These are phyloP conservation scores for Saccharomycopsis sp. DNA, from an alignment of 805 yeast genomes.

Conservation along the genomic window DNA sequence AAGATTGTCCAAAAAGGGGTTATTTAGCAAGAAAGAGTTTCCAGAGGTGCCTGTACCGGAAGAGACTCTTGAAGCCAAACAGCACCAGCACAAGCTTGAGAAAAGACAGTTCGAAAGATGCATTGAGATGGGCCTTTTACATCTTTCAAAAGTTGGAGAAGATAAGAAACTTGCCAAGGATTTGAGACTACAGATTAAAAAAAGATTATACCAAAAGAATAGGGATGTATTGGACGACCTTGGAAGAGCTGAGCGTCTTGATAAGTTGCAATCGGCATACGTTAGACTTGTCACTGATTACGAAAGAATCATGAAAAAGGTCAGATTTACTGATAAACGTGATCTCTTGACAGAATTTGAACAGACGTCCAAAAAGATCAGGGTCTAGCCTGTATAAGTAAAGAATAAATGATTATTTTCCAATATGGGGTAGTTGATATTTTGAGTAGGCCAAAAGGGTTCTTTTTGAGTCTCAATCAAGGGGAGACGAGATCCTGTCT, in stretches of 20 bases:
- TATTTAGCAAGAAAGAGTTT: slow-evolving; percentile 24
- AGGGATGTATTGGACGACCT: slow-evolving; percentile 66
- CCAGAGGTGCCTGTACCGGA: slow-evolving; percentile 22
- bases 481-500: too few relatives aligned
- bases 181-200: slow-evolving; percentile 59
- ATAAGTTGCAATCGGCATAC: slow-evolving; percentile 72
- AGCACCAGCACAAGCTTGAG: slow-evolving; percentile 51
- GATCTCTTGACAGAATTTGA: background rate
- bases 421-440: too few relatives aligned
- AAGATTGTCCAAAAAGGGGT: slow-evolving; percentile 34
- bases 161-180: slow-evolving; percentile 31
- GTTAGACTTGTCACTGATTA: slow-evolving; percentile 67
- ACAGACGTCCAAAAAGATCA: background rate
- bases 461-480: too few relatives aligned
- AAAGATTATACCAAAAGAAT: slow-evolving; percentile 70
- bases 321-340: slow-evolving; percentile 21
- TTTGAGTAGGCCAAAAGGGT: too few relatives aligned
- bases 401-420: too few relatives aligned
- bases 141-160: slow-evolving; percentile 26
- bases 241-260: slow-evolving; percentile 55
- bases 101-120: slow-evolving; percentile 71
- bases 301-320: slow-evolving; percentile 41
- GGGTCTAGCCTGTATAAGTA: background rate
- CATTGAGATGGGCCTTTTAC: slow-evolving; percentile 64
- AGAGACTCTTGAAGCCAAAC: slow-evolving; percentile 37